phyloP scores from a whole-genome alignment of 345 rosid species.

The Cardiospermum halicacabum region DNA sequence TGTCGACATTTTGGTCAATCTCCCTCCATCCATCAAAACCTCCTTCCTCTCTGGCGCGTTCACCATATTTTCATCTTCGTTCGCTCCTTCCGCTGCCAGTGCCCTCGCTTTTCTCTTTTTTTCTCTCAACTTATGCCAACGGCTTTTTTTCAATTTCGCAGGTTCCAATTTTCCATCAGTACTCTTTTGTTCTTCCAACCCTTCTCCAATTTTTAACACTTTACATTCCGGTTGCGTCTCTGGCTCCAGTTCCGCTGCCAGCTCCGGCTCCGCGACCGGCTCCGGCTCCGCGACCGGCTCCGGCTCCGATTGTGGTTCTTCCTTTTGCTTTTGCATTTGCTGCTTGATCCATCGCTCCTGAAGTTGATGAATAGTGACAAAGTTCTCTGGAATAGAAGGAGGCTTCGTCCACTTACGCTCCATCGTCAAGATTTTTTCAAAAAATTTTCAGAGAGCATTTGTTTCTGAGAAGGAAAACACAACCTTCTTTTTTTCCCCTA shows the following conservation, averaged over 20 bases:
- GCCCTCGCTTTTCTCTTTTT: neutral
- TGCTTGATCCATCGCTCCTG: constrained; percentile 15
- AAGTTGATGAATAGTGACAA: constrained; percentile 18
- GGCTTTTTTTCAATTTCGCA: neutral
- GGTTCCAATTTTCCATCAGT: neutral
- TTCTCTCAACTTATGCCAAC: neutral
- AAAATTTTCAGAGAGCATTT: neutral
- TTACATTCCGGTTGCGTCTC: neutral
- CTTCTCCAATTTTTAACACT: neutral
- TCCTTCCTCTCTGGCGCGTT: too few relatives aligned
- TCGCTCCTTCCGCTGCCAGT: neutral
- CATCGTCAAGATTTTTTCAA: constrained; percentile 5
- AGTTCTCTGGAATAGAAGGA: constrained; percentile 19
- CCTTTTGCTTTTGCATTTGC: neutral
- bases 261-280: neutral
- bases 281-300: neutral
- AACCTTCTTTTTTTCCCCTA: too few relatives aligned
- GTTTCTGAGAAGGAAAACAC: neutral
- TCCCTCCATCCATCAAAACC: neutral
- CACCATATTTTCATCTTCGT: neutral
- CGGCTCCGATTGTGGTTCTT: neutral
- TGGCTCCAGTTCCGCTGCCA: neutral
- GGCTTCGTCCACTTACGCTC: constrained; percentile 9
- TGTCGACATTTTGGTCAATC: neutral
- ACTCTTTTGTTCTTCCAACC: neutral